A percentile compares a stretch with the other conserved stretches of the same genome.
These are phyloP conservation scores for Candida lessepsii DNA, from an alignment of 805 yeast genomes.

Conservation along the genomic window DNA sequence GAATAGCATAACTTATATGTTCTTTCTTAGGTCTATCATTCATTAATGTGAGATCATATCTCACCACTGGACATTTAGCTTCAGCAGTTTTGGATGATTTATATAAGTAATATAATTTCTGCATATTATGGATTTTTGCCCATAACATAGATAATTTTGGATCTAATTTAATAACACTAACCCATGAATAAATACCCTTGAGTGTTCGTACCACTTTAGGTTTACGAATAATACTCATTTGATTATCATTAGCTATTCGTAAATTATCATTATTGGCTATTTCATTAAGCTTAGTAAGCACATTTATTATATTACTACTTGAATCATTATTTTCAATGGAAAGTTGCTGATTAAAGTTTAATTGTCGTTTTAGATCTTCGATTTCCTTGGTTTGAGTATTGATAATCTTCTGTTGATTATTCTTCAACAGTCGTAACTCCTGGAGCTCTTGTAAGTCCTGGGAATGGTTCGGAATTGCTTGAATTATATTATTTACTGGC, in stretches of 20 bases:
- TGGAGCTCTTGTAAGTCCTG: no score
- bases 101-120: conserved; percentile 39
- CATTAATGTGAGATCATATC: conserved; percentile 39
- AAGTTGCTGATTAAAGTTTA: conserved; percentile 21
- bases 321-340: conserved; percentile 9
- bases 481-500: no score
- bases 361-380: conserved; percentile 30
- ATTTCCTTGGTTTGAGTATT: conserved; percentile 28
- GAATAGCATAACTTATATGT: not conserved
- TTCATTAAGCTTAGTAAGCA: conserved; percentile 11
- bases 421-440: conserved; percentile 18
- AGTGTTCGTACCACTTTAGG: not conserved
- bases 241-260: not conserved
- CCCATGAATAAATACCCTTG: conserved; percentile 32
- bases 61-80: conserved; percentile 38
- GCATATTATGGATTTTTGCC: conserved; percentile 40
- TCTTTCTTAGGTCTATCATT: conserved; percentile 8
- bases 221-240: not conserved
- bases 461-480: no score
- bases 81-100: conserved; percentile 21
- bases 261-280: conserved; percentile 1
- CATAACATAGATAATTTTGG: conserved; percentile 41
- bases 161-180: conserved; percentile 37
- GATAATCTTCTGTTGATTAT: conserved; percentile 22
- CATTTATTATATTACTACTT: conserved; percentile 5